Conservation (phyloP, 2,329 filamentous ascomycete genomes). For the Penicillium verrucosum region DNA sequence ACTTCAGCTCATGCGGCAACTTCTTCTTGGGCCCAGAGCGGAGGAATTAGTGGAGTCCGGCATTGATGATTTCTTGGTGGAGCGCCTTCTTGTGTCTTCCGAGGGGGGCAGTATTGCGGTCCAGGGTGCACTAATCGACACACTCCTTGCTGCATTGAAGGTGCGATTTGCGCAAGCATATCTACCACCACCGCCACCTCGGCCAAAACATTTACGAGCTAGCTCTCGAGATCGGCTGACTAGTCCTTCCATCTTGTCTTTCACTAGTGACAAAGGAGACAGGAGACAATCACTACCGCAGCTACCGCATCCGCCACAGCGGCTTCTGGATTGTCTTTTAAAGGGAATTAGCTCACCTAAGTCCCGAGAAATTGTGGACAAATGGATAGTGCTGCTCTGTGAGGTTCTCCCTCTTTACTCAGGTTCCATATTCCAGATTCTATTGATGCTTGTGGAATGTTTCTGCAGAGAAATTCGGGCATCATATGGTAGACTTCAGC, state of each 20-base stretch:
- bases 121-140: slow-evolving; percentile 74
- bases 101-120: slow-evolving; percentile 62
- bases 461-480: slow-evolving; percentile 73
- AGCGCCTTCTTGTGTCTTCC: slow-evolving; percentile 62
- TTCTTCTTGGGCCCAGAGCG: slow-evolving; percentile 40
- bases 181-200: slow-evolving; percentile 30
- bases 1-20: slow-evolving; percentile 60
- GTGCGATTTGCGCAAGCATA: slow-evolving; percentile 49
- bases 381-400: slow-evolving; percentile 82
- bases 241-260: slow-evolving; percentile 45
- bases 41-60: slow-evolving; percentile 46
- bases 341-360: slow-evolving; percentile 71
- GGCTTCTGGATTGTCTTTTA: slow-evolving; percentile 74
- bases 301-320: slow-evolving; percentile 54
- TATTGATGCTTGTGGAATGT: slow-evolving; percentile 87
- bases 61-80: slow-evolving; percentile 68
- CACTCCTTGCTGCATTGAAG: slow-evolving; percentile 71
- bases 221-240: slow-evolving; percentile 40
- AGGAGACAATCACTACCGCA: slow-evolving; percentile 32
- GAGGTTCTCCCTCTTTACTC: slow-evolving; percentile 82
- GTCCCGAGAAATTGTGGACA: slow-evolving; percentile 77
- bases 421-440: slow-evolving; percentile 79
- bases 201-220: slow-evolving; percentile 36
- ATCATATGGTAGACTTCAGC: slow-evolving; percentile 69
- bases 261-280: slow-evolving; percentile 46